Evolutionary conservation across 129 eudicot genomes (phyloP).

Genomic region (Centella asiatica): DNA sequence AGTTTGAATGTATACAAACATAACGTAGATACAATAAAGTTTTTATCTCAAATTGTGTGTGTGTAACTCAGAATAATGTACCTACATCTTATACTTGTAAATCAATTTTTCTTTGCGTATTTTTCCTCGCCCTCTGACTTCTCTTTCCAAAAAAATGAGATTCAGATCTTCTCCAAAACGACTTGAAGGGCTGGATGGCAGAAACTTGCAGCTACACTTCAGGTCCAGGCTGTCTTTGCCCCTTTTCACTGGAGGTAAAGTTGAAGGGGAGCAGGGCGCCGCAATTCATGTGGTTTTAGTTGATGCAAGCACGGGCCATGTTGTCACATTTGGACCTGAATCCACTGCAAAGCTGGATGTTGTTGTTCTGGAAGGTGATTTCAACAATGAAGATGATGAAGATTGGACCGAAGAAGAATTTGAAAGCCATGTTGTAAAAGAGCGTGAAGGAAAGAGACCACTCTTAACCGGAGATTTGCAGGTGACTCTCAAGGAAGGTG

Average conservation of each 20-base stretch:
- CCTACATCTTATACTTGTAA: too few species aligned
- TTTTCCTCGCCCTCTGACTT: not conserved
- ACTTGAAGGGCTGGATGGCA: not conserved
- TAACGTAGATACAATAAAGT: too few species aligned
- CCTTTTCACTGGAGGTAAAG: slow-evolving; percentile 8
- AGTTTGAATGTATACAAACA: too few species aligned
- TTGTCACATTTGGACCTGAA: slow-evolving; percentile 59
- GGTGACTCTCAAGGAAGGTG: slow-evolving; percentile 70
- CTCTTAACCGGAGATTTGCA: slow-evolving; percentile 61
- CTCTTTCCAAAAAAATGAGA: not conserved
- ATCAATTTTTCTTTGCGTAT: not conserved
- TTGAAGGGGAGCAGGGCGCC: too few species aligned
- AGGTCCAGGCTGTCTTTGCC: not conserved
- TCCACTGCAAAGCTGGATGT: slow-evolving; percentile 57
- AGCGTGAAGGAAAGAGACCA: slow-evolving; percentile 81
- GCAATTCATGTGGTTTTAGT: slow-evolving; percentile 54
- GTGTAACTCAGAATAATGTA: not conserved
- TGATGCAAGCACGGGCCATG: slow-evolving; percentile 57
- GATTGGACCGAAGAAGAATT: slow-evolving; percentile 68
- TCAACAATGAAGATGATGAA: slow-evolving; percentile 69
- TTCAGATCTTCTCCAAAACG: slow-evolving; percentile 4
- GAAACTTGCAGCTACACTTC: not conserved
- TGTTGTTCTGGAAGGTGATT: slow-evolving; percentile 77
- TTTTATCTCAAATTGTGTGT: too few species aligned
- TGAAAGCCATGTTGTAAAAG: slow-evolving; percentile 72